Conservation (phyloP, 202 grass and related monocot species). For the Setaria italica region DNA sequence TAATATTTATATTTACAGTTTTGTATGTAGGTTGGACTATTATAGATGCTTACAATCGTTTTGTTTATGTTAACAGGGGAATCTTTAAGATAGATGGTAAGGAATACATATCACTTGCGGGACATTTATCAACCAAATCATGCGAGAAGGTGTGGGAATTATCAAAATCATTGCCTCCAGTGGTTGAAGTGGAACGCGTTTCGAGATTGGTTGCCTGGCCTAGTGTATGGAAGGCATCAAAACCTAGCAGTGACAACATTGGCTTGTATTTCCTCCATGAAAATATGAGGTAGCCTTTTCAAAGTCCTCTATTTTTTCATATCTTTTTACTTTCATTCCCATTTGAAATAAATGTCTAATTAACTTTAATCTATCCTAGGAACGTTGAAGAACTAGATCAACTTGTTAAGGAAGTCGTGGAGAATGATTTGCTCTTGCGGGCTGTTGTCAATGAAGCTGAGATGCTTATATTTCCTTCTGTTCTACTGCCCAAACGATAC, state of each 20-base stretch:
- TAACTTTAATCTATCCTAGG: constrained; percentile 41
- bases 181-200: constrained; percentile 52
- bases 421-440: constrained; percentile 58
- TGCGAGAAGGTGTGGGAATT: constrained; percentile 59
- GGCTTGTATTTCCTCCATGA: constrained; percentile 73
- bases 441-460: constrained; percentile 58
- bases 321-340: neutral
- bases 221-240: constrained; percentile 55
- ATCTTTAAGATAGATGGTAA: constrained; percentile 46
- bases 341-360: constrained; percentile 18
- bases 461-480: constrained; percentile 70
- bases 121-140: constrained; percentile 65
- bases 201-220: constrained; percentile 53
- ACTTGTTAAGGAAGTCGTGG: constrained; percentile 53
- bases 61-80: constrained; percentile 51
- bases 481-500: constrained; percentile 58
- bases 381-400: constrained; percentile 29
- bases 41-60: constrained; percentile 5
- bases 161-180: constrained; percentile 40
- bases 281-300: constrained; percentile 53
- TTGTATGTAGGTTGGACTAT: neutral
- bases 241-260: constrained; percentile 58
- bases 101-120: constrained; percentile 49
- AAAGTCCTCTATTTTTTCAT: neutral
- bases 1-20: neutral